phyloP scores from a whole-genome alignment of 2,329 filamentous ascomycete genomes.

The Harringtonia lauricola region DNA sequence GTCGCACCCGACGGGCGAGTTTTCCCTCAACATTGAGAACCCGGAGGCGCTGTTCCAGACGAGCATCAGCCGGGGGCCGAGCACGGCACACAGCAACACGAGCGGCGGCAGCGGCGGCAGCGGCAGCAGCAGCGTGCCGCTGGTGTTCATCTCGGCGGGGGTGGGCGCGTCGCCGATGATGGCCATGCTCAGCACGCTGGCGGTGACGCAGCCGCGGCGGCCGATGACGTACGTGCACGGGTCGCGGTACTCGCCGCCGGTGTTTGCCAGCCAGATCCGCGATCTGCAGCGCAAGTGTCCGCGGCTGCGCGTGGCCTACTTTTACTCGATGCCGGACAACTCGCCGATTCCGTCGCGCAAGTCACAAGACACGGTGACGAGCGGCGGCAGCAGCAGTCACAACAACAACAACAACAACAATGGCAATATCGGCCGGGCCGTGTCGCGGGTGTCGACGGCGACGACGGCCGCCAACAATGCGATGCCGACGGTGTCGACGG shows the following conservation, averaged over 20 bases:
- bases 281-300: slow-evolving; percentile 24
- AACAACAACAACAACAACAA: neutral
- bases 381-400: neutral
- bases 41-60: neutral
- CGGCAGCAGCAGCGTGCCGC: slow-evolving; percentile 27
- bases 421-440: neutral
- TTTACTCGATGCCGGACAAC: slow-evolving; percentile 23
- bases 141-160: slow-evolving; percentile 52
- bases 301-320: slow-evolving; percentile 31
- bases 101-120: neutral
- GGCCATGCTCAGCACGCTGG: slow-evolving; percentile 46
- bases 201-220: slow-evolving; percentile 30
- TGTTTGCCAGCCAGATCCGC: slow-evolving; percentile 41
- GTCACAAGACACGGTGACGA: neutral
- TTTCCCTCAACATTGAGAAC: slow-evolving; percentile 38
- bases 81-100: neutral
- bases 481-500: no score
- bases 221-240: slow-evolving; percentile 50
- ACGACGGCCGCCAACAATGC: no score
- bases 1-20: slow-evolving; percentile 55
- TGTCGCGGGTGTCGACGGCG: neutral
- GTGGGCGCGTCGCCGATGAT: slow-evolving; percentile 49
- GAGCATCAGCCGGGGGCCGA: no score
- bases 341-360: no score
- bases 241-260: slow-evolving; percentile 35